Evolutionary conservation across 768 basidiomycete genomes (phyloP).

Genomic region (Lactarius sp.): DNA sequence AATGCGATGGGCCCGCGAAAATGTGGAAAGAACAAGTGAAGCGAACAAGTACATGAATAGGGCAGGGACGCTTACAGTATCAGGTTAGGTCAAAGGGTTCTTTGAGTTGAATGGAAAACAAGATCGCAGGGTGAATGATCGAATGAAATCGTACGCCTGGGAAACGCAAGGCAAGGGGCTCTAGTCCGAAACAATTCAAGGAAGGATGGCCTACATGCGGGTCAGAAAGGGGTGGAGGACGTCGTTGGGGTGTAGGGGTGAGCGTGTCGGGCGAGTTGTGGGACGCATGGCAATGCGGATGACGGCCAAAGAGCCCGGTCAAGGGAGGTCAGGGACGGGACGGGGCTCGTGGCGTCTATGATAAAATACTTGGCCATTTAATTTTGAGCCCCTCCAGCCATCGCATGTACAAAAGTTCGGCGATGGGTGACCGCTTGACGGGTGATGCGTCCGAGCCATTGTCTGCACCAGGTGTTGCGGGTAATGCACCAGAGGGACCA

Average conservation of each 20-base stretch:
- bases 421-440: slow-evolving; percentile 77
- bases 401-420: slow-evolving; percentile 93
- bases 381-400: slow-evolving; percentile 91
- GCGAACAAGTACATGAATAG: not conserved
- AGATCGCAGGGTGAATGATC: slow-evolving; percentile 4
- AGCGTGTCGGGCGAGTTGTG: not conserved
- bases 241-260: not conserved
- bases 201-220: not conserved
- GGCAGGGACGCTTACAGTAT: slow-evolving; percentile 8
- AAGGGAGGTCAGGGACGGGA: not conserved
- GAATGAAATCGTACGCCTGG: not conserved
- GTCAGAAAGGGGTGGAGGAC: not conserved
- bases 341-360: slow-evolving; percentile 15
- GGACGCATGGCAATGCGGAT: not conserved
- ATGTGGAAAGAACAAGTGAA: not conserved
- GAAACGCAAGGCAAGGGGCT: not conserved
- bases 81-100: not conserved
- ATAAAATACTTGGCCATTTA: slow-evolving; percentile 79
- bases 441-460: slow-evolving; percentile 27
- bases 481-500: slow-evolving; percentile 8
- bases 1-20: not conserved
- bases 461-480: slow-evolving; percentile 40
- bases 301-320: not conserved
- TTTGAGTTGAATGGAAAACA: not conserved
- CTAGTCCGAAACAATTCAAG: not conserved